A percentile compares a stretch with the other conserved stretches of the same genome.
Evolutionary conservation across 768 basidiomycete genomes (phyloP).

Genomic region (Tephrocybe sp.): DNA sequence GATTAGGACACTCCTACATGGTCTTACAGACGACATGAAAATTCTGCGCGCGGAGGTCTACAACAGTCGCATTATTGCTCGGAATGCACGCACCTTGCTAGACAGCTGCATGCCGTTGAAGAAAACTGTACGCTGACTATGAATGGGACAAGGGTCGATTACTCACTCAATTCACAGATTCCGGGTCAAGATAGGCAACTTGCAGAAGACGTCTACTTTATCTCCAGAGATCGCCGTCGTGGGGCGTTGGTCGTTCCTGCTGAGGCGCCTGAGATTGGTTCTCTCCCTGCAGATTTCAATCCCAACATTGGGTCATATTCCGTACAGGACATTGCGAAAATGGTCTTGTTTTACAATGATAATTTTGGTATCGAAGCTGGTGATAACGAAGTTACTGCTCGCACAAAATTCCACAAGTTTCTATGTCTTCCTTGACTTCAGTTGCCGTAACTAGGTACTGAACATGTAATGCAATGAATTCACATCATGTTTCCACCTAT

Average conservation of each 20-base stretch:
- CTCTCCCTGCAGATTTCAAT: slow-evolving; percentile 11
- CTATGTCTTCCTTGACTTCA: neutral
- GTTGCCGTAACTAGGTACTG: too few relatives aligned
- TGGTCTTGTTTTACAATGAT: slow-evolving; percentile 18
- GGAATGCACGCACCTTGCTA: neutral
- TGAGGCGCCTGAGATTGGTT: slow-evolving; percentile 9
- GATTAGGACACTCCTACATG: neutral
- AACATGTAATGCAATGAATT: too few relatives aligned
- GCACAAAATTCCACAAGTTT: slow-evolving; percentile 9
- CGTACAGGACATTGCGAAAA: slow-evolving; percentile 9
- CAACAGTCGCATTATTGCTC: neutral
- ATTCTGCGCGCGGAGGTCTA: neutral
- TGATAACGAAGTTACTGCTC: slow-evolving; percentile 4
- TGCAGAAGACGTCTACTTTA: neutral
- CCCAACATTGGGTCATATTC: slow-evolving; percentile 7
- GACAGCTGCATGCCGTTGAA: neutral
- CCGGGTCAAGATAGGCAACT: slow-evolving; percentile 5
- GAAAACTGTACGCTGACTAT: neutral
- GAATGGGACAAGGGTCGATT: too few relatives aligned
- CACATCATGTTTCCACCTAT: too few relatives aligned
- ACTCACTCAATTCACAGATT: neutral
- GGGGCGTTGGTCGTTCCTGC: slow-evolving; percentile 1
- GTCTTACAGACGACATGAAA: neutral
- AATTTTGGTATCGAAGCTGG: slow-evolving; percentile 13
- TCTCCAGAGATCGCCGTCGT: neutral